Base-by-base conservation (phyloP, 2,329 filamentous ascomycete species). In the Fusarium fujikuroi region DNA sequence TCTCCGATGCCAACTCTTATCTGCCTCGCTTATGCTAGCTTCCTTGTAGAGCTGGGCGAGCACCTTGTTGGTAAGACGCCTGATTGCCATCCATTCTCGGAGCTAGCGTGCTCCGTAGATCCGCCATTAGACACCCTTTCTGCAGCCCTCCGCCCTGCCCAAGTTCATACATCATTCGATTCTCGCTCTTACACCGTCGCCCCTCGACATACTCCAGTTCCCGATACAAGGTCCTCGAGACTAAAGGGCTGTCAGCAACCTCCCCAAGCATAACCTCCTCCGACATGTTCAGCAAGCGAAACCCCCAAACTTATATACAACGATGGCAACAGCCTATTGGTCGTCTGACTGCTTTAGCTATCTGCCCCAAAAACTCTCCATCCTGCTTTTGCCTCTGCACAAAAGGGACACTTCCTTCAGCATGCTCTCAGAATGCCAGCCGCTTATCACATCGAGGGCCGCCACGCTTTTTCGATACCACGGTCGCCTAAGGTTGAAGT, bases 261-360 rank as follows among this genome's bases (percentile, higher is more conserved):
- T 42, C 40, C 14, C 21, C 9, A 23, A 42, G 7, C 14, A 42
- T 8, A 42, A 42, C 40, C n/a, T n/a, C n/a, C n/a, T n/a, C n/a
- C 40, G 9, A 23, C 40, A 7, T 23, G n/a, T 23, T 23, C 5
- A 16, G n/a, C 39, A 43, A 10, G n/a, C 2, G 14, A 3, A 10
- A 15, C 6, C 5, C 40, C 9, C 15, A 4, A 7, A 5, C 14
- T 1, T 23, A 7, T 11, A 4, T 16, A 43, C 14, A 43, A 16
- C 5, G 16, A 12, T 74, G 59, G 72, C 62, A 61, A 69, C 72
- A 74, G 62, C 64, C 74, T 74, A 71, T 74, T 65, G 46, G 61
- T 73, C 66, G 50, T 54, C 54, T 61, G 60, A 70, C 70, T 58
- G 57, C 47, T 65, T 16, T 19, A 18, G 16, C 58, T 40, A 57